Percentiles rank a stretch among this genome's conserved stretches.
phyloP scores from a whole-genome alignment of 768 basidiomycete genomes.

The Trametes punicea region DNA sequence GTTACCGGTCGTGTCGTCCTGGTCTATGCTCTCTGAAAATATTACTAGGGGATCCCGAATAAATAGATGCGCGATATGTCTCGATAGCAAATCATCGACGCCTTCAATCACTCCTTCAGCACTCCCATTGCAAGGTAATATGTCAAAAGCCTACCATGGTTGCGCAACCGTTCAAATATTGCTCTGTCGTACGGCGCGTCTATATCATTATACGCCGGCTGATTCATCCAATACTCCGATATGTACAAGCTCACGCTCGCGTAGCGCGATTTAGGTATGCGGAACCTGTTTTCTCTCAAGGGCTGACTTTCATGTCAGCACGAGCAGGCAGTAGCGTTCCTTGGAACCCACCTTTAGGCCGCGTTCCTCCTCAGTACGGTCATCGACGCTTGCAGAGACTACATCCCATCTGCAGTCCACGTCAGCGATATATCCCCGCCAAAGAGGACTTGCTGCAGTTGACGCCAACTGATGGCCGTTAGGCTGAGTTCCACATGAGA shows the following conservation, averaged over 20 bases:
- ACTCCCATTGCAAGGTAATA: background rate
- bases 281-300: constrained; percentile 65
- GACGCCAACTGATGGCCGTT: constrained; percentile 68
- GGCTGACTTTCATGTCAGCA: constrained; percentile 48
- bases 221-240: constrained; percentile 80
- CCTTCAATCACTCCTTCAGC: constrained; percentile 43
- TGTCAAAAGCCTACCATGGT: constrained; percentile 56
- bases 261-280: constrained; percentile 95
- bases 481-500: background rate
- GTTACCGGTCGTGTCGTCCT: constrained; percentile 81
- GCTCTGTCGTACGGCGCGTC: constrained; percentile 71
- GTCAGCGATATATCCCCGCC: constrained; percentile 92
- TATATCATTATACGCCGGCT: constrained; percentile 93
- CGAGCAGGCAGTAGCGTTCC: constrained; percentile 7
- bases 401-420: constrained; percentile 99
- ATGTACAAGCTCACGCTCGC: constrained; percentile 95
- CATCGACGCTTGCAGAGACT: constrained; percentile 97
- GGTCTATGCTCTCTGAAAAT: constrained; percentile 90
- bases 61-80: constrained; percentile 92
- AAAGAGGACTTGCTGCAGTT: constrained; percentile 91
- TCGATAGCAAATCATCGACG: constrained; percentile 81
- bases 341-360: constrained; percentile 62
- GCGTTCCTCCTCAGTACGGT: constrained; percentile 93
- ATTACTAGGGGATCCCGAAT: constrained; percentile 96
- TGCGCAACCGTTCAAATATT: constrained; percentile 68